Base-by-base conservation (phyloP, 1,139 yeast species). In the Suhomyces atakaporum region DNA sequence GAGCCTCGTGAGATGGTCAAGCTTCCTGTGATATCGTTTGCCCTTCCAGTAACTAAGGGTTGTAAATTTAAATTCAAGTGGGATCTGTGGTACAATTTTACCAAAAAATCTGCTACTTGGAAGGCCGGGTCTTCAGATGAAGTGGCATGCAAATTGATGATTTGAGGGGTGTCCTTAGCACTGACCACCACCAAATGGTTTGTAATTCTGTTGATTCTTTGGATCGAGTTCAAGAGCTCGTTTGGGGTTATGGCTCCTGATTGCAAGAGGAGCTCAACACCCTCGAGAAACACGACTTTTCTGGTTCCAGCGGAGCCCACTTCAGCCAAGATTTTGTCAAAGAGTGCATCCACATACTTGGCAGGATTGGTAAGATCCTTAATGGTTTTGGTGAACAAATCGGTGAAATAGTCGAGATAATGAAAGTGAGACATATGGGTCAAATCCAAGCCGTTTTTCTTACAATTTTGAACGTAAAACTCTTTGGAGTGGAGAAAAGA, bases 11-110 rank as follows among this genome's bases (percentile, higher is more conserved):
- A 60, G 0, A 87, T 68, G 0, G 76, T 67, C 33, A 87, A 50
- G 4, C 80, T 73, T 1, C 96, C 96, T 0, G 95, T 83, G 2
- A 87, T 77, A 55, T 87, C 96, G 33, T 75, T 77, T 0, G 96
- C 95, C 50, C 89, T 69, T 0, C 96, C 96, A 0, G 96, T 87
- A 4, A 76, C 69, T 43, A 87, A 62, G 1, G 95, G 89, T 44
- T 76, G 74, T 29, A 86, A 56, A 19, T 74, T 67, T 9, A 86
- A 50, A 28, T 77, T 69, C 25, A 80, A 38, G 9, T 69, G 65
- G 0, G 85, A 63, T 42, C 74, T 66, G 48, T 79, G 78, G 15
- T 74, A 56, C 11, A 81, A 45, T 40, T 76, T 78, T 2, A 69
- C 62, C 24, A 75, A 47, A 32, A 77, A 73, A 31, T 72, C 73